These are phyloP conservation scores for Cordyceps pruinosa DNA, from an alignment of 2,329 filamentous ascomycete species.

Conservation along the genomic window DNA sequence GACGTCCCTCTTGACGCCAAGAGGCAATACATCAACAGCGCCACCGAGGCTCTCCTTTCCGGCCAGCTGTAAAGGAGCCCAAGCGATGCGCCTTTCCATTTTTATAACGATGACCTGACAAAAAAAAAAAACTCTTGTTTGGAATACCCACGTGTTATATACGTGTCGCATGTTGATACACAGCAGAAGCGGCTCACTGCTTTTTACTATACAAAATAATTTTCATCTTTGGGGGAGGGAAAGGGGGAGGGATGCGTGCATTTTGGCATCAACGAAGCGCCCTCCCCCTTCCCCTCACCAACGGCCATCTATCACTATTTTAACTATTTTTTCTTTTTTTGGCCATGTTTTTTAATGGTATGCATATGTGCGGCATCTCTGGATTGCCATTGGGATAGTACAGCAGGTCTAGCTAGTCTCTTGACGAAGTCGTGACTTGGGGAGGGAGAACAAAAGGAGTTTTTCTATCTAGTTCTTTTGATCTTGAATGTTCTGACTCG, in stretches of 20 bases:
- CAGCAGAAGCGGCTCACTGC: conserved; percentile 5
- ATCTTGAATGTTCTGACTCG: neutral
- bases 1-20: conserved; percentile 78
- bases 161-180: conserved; percentile 9
- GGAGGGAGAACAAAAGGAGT: neutral
- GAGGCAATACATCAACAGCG: conserved; percentile 88
- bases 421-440: neutral
- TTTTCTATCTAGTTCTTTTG: neutral
- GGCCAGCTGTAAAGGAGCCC: conserved; percentile 57
- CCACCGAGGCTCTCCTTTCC: conserved; percentile 72
- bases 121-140: neutral
- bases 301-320: conserved; percentile 3
- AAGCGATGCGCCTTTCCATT: neutral
- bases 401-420: neutral
- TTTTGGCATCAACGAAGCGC: neutral
- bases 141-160: conserved; percentile 9
- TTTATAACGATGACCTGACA: neutral
- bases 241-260: neutral
- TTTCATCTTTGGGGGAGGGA: neutral
- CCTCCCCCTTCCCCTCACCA: neutral
- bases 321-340: neutral
- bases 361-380: neutral
- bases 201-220: neutral
- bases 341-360: neutral
- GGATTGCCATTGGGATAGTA: neutral